Conservation (phyloP, 805 yeast species). For the Zygotorulaspora florentina region DNA sequence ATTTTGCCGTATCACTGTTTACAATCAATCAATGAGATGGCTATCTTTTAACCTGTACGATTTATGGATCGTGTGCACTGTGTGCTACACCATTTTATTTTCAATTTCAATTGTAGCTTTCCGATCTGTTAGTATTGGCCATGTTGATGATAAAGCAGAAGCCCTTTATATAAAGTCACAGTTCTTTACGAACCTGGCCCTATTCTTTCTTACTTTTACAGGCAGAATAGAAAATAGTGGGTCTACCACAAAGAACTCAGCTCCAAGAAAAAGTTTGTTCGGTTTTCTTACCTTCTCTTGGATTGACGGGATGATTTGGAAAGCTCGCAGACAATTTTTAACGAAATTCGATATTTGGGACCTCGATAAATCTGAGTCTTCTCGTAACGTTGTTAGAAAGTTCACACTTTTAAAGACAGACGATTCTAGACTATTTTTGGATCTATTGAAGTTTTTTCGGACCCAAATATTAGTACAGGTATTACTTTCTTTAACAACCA, state of each 20-base stretch:
- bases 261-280: neutral
- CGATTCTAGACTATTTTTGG: neutral
- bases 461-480: neutral
- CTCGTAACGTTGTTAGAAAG: neutral
- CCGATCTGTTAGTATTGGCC: neutral
- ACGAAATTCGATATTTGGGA: neutral
- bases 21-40: neutral
- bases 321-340: neutral
- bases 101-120: neutral
- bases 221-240: neutral
- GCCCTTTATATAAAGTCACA: neutral
- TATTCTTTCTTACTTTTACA: neutral
- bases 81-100: neutral
- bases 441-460: neutral
- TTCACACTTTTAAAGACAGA: neutral
- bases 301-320: neutral
- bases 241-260: neutral
- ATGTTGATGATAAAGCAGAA: neutral
- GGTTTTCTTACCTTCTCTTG: neutral
- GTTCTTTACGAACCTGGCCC: neutral
- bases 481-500: neutral
- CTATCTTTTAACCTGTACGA: neutral
- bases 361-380: neutral
- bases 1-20: neutral
- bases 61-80: neutral